phyloP scores from a whole-genome alignment of 495 filamentous ascomycete genomes.

The Lepraria neglecta region DNA sequence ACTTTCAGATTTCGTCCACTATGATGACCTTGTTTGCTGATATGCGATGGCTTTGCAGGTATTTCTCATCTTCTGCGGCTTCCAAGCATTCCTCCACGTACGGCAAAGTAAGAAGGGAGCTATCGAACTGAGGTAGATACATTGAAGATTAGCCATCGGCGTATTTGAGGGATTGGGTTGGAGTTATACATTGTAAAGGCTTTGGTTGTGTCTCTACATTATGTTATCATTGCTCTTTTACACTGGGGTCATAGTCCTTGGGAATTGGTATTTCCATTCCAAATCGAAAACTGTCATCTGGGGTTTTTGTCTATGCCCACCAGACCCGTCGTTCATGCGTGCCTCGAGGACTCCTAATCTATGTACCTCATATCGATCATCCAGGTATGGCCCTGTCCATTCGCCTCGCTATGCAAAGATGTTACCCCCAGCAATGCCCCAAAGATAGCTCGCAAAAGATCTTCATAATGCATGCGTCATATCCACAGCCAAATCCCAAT shows the following conservation, averaged over 20 bases:
- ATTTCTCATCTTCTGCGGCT: slow-evolving; percentile 84
- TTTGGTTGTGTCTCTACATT: slow-evolving; percentile 3
- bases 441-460: not conserved
- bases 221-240: not conserved
- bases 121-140: slow-evolving; percentile 58
- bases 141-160: slow-evolving; percentile 2
- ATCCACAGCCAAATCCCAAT: not conserved
- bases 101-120: slow-evolving; percentile 71
- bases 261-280: too few species aligned
- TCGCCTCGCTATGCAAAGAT: slow-evolving; percentile 12
- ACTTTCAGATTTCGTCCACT: not conserved
- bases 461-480: not conserved
- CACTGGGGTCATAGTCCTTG: too few species aligned
- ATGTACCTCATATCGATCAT: not conserved
- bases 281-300: too few species aligned
- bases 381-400: not conserved
- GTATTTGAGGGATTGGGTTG: not conserved
- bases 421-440: not conserved
- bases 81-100: slow-evolving; percentile 74
- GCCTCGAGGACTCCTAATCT: not conserved
- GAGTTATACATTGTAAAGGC: not conserved
- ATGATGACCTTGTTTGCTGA: not conserved
- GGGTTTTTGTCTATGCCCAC: too few species aligned
- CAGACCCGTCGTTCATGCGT: too few species aligned
- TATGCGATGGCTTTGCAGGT: slow-evolving; percentile 42